Evolutionary conservation across 306 rosid species (phyloP).

Genomic region (Dalbergia cultrata): DNA sequence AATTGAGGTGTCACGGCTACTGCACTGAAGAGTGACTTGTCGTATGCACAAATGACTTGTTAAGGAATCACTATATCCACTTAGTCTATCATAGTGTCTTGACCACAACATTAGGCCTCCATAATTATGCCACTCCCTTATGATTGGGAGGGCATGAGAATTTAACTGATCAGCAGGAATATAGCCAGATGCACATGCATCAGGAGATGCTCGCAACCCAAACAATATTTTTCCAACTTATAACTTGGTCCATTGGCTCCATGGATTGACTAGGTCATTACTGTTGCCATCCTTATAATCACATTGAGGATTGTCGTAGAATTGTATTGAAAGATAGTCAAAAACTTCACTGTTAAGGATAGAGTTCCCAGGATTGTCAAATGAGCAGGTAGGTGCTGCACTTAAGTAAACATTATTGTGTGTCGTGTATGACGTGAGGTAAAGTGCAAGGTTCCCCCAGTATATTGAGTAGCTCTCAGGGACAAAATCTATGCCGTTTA

Average conservation of each 20-base stretch:
- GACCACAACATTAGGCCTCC: slow-evolving; percentile 74
- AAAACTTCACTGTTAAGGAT: too few relatives aligned
- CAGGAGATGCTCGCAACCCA: slow-evolving; percentile 54
- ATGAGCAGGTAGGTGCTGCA: slow-evolving; percentile 65
- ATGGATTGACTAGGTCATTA: slow-evolving; percentile 35
- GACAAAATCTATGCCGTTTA: too few relatives aligned
- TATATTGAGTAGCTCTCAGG: background rate
- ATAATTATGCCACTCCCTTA: slow-evolving; percentile 51
- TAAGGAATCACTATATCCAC: slow-evolving; percentile 46
- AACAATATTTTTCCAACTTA: slow-evolving; percentile 46
- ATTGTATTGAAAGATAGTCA: slow-evolving; percentile 61
- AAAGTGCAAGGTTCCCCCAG: background rate
- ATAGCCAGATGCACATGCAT: slow-evolving; percentile 49
- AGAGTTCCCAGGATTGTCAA: slow-evolving; percentile 25
- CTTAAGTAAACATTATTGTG: slow-evolving; percentile 42
- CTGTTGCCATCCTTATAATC: slow-evolving; percentile 37
- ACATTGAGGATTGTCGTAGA: slow-evolving; percentile 56
- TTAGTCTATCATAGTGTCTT: slow-evolving; percentile 48
- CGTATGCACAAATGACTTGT: background rate
- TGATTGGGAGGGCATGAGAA: slow-evolving; percentile 47
- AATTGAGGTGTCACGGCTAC: background rate
- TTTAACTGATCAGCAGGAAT: slow-evolving; percentile 50
- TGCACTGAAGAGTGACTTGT: slow-evolving; percentile 13
- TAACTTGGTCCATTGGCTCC: slow-evolving; percentile 58
- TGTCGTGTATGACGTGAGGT: slow-evolving; percentile 42